Base-by-base conservation (phyloP, 2,329 filamentous ascomycete species). In the Didymella segeticola region DNA sequence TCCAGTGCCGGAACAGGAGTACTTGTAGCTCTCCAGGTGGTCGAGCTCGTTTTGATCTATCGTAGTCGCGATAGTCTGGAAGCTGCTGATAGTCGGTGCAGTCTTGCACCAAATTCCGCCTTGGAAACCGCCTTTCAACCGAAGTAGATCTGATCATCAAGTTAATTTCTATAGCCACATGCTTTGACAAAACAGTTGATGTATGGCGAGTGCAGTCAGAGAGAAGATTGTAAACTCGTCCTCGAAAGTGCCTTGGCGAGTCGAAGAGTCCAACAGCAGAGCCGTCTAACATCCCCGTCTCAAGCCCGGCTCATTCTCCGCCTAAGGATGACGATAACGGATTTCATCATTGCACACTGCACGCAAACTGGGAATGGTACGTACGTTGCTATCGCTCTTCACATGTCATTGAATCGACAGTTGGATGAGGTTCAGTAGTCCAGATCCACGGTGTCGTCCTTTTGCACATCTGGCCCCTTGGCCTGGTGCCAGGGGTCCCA, bases 281-380 rank as follows among this genome's bases (percentile, higher is more conserved):
- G 55, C 53, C 48, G 51, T 51, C 57, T 56, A 60, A 63, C 53
- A 59, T 54, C 46, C 47, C 51, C 53, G 50, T 60, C 65, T 68
- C 65, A 66, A 67, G 60, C 52, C 55, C 19, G 39, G 37, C 52
- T 31, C 53, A 43, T 55, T 66, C 67, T 96, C 87, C 84, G 91
- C 82, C 90, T 96, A 96, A 96, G 91, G 91, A 96, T 96, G 91
- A 96, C 90, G 89, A 92, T 93, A 92, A 83, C 79, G 76, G 75
- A 81, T 92, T 86, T 95, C 91, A 93, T 96, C 91, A 93, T 89
- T 70, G 58, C 54, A 62, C 25, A 23, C 27, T 2, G 29, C 50
- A 22, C 33, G 38, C 22, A 19, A 29, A 50, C 49, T 34, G 53
- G 33, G 46, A 38, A 43, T 19, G 8, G 9, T 17, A 61, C 60